Conservation (phyloP, 2,329 filamentous ascomycete genomes). For the Penicillium carneum region DNA sequence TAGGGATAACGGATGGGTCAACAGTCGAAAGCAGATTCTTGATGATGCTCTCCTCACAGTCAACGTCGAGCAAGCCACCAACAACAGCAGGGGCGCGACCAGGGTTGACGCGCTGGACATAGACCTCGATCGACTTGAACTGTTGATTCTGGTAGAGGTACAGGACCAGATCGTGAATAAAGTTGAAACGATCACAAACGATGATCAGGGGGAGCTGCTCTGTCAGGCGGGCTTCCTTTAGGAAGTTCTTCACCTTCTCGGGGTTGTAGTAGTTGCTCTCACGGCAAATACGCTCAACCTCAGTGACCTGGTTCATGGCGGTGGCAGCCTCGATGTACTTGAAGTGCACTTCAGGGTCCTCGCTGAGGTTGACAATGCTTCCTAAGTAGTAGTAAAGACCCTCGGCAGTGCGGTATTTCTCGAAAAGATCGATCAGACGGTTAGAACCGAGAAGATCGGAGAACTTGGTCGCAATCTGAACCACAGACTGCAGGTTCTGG, state of each 20-base stretch:
- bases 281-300: conserved; percentile 95
- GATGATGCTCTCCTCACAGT: conserved; percentile 96
- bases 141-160: conserved; percentile 99
- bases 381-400: conserved; percentile 98
- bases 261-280: conserved; percentile 90
- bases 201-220: conserved; percentile 97
- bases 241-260: conserved; percentile 98
- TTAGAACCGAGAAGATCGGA: conserved; percentile 91
- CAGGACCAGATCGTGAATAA: conserved; percentile 93
- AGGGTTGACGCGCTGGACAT: conserved; percentile 96
- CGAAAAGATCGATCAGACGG: conserved; percentile 87
- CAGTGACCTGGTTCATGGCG: conserved; percentile 88
- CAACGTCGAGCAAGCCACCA: conserved; percentile 91
- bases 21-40: conserved; percentile 88
- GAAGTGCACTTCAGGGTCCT: conserved; percentile 95
- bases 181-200: conserved; percentile 98
- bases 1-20: conserved; percentile 82
- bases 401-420: conserved; percentile 97
- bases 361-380: conserved; percentile 94
- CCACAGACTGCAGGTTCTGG: conserved; percentile 91
- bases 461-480: conserved; percentile 96
- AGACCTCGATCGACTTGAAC: conserved; percentile 97
- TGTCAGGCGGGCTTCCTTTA: conserved; percentile 90
- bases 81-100: conserved; percentile 88
- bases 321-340: conserved; percentile 99